Evolutionary conservation across 2,329 filamentous ascomycete genomes (phyloP).

Genomic region (Colletotrichum graminicola): DNA sequence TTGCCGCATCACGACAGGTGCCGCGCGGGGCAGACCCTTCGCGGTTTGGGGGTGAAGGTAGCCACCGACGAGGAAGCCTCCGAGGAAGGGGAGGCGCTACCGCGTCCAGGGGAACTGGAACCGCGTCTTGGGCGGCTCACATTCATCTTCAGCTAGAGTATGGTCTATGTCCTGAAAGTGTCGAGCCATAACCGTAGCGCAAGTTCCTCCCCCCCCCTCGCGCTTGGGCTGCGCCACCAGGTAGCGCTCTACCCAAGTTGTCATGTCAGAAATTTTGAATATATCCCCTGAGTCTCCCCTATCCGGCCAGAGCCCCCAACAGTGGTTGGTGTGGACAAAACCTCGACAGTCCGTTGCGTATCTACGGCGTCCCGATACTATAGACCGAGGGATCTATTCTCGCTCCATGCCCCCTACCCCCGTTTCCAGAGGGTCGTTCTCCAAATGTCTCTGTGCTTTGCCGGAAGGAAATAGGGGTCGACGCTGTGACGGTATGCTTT

Average conservation of each 20-base stretch:
- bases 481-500: background rate
- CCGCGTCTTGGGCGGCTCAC: background rate
- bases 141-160: background rate
- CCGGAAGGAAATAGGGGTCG: slow-evolving; percentile 9
- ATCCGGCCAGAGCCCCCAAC: background rate
- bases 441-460: slow-evolving; percentile 11
- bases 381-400: slow-evolving; percentile 6
- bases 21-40: background rate
- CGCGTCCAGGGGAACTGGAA: background rate
- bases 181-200: slow-evolving; percentile 1
- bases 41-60: background rate
- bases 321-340: slow-evolving; percentile 30
- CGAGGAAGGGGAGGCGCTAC: background rate
- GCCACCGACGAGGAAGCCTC: background rate
- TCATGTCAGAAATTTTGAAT: background rate
- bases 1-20: background rate
- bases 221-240: slow-evolving; percentile 30
- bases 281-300: background rate
- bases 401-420: background rate
- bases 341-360: slow-evolving; percentile 18
- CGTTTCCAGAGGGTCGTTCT: background rate
- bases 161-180: background rate
- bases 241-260: slow-evolving; percentile 7
- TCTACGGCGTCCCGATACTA: slow-evolving; percentile 21
- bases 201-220: background rate